A percentile compares a stretch with the other conserved stretches of the same genome.
Conservation (phyloP, 2,329 filamentous ascomycete species). For the Nigrospora oryzae region DNA sequence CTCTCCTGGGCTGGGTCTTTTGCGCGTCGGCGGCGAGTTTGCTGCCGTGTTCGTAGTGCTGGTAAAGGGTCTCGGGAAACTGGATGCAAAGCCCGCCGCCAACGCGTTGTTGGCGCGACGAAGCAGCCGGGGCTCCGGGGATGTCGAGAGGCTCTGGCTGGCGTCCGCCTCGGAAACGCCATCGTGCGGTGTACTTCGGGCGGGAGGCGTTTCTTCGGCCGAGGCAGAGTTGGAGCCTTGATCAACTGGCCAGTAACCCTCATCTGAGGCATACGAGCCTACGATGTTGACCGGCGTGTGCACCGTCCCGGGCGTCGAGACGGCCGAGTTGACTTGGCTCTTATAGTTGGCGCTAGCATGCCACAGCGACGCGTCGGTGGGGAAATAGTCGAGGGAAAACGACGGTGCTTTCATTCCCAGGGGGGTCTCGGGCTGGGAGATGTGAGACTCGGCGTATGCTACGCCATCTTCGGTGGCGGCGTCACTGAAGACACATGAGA, state of each 20-base stretch:
- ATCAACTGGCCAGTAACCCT: conserved; percentile 42
- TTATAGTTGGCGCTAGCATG: conserved; percentile 31
- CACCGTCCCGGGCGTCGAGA: conserved; percentile 48
- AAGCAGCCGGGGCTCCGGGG: conserved; percentile 45
- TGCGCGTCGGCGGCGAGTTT: conserved; percentile 33
- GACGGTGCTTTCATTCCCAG: conserved; percentile 57
- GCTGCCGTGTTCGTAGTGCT: conserved; percentile 22
- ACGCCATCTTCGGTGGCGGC: conserved; percentile 45
- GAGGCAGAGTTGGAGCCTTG: conserved; percentile 50
- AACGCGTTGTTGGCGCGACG: conserved; percentile 47
- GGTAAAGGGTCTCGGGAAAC: conserved; percentile 38
- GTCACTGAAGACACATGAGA: conserved; percentile 62
- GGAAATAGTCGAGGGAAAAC: conserved; percentile 60
- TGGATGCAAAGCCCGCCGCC: conserved; percentile 46
- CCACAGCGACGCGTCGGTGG: conserved; percentile 48
- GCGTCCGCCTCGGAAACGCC: conserved; percentile 34
- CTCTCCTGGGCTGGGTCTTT: conserved; percentile 55
- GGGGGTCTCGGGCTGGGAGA: conserved; percentile 52
- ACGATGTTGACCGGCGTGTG: conserved; percentile 47
- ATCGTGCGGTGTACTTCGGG: conserved; percentile 32
- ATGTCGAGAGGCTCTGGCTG: conserved; percentile 48
- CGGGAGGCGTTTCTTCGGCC: conserved; percentile 53
- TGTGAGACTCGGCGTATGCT: conserved; percentile 47
- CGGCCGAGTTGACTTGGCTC: conserved; percentile 44
- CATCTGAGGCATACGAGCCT: conserved; percentile 50